Percentiles rank a stretch among this genome's conserved stretches.
Evolutionary conservation across 83 land plant species (phyloP).

Genomic region (Diphasiastrum complanatum): DNA sequence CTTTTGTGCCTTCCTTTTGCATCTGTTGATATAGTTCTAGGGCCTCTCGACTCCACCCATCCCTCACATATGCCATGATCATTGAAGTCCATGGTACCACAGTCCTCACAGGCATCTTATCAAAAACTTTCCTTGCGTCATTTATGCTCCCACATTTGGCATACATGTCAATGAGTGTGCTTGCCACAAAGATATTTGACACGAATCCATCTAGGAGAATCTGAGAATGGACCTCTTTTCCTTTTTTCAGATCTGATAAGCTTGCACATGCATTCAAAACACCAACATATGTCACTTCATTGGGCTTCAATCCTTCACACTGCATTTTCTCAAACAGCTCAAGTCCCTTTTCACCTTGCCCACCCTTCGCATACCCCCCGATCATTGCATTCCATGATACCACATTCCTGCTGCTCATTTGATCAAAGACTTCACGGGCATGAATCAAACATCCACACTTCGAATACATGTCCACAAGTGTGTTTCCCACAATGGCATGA

Average conservation of each 20-base stretch:
- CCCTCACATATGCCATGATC: conserved; percentile 25
- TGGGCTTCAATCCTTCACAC: conserved; percentile 2
- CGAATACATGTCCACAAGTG: conserved; percentile 18
- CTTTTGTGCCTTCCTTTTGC: conserved; percentile 17
- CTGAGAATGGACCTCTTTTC: conserved; percentile 23
- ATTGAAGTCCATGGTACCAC: conserved; percentile 1
- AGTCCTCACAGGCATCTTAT: conserved; percentile 9
- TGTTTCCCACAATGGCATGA: conserved; percentile 16
- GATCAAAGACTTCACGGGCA: conserved; percentile 21
- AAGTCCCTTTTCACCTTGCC: conserved; percentile 9
- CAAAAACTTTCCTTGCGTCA: conserved; percentile 24
- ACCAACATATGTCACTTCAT: conserved; percentile 15
- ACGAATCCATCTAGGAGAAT: conserved; percentile 16
- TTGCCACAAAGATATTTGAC: conserved; percentile 13
- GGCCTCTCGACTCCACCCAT: conserved; percentile 13
- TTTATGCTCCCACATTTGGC: conserved; percentile 19
- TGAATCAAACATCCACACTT: conserved; percentile 7
- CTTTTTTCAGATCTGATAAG: not conserved
- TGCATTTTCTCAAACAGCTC: conserved; percentile 16
- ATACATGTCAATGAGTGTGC: conserved; percentile 30
- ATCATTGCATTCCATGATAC: conserved; percentile 29
- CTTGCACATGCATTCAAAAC: conserved; percentile 17
- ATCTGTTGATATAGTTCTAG: conserved; percentile 26
- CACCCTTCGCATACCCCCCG: conserved; percentile 16
- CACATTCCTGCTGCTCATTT: conserved; percentile 12